Base-by-base conservation (phyloP, 768 basidiomycete species). In the Pleurotus eryngii region DNA sequence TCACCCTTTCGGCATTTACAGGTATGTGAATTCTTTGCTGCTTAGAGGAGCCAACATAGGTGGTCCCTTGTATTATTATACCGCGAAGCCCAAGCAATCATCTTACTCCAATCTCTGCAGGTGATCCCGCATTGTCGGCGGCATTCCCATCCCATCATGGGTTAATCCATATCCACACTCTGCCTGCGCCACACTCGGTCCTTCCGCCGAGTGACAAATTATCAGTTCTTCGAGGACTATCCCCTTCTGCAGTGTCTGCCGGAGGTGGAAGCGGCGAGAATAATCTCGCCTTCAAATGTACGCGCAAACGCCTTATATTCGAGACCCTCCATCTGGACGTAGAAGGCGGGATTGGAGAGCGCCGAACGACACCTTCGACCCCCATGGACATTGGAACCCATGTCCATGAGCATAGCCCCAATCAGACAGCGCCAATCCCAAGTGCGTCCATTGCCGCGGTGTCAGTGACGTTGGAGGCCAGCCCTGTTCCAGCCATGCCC, bases 281-380 rank as follows among this genome's bases (percentile, higher is more conserved):
- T 72, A 98, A 98, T 65, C 79, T 99, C 6, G 94, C 90, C 11
- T 99, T 98, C 80, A 90, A 87, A 68, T 90, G 92, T 65, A 97
- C 87, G 65, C 78, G 95, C 63, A 93, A 90, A 67, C 76, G 93
- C 49, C 78, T 98, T 57, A 74, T 95, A 18, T 83, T 98, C 63
- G 96, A 98, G 74, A 98, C 94, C 22, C 75, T 98, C 58, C 93
- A 96, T 71, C 76, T 96, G 22, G 87, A 90, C 67, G 75, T 91
- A 38, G 90, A 95, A 68, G 89, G 93, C n/a, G 90, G 93, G 14
- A 83, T 92, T 24, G 77, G 82, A 11, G 90, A 90, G 68, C 77
- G 91, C 49, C 81, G 87, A 60, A 92, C 89, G 8, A 82, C 74
- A 4, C 79, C 85, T 8, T 60, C 72, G 14, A 70, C 63, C 24